Percentiles rank a stretch among this genome's conserved stretches.
Conservation (phyloP, 2,329 filamentous ascomycete species). For the Thielaviopsis populi region DNA sequence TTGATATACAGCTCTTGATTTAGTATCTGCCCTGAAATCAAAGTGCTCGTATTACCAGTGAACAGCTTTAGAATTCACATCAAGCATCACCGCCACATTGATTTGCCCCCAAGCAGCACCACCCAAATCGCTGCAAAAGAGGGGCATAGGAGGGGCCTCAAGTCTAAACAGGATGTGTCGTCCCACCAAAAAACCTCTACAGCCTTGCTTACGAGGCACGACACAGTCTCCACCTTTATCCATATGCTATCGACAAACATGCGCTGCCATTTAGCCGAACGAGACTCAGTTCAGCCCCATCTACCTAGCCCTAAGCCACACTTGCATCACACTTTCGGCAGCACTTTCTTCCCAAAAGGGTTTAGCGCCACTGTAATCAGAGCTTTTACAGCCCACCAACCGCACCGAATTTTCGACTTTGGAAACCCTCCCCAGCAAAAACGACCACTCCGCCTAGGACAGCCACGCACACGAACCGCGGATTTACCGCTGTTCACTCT, state of each 20-base stretch:
- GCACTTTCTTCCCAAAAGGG: background rate
- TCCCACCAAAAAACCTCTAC: background rate
- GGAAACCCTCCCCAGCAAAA: slow-evolving; percentile 12
- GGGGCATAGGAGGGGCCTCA: slow-evolving; percentile 8
- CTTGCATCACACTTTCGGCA: slow-evolving; percentile 10
- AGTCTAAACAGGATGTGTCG: background rate
- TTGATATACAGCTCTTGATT: background rate
- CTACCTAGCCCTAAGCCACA: slow-evolving; percentile 14
- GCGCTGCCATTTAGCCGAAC: background rate
- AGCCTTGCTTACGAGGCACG: slow-evolving; percentile 2
- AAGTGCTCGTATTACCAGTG: background rate
- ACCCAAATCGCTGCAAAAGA: background rate
- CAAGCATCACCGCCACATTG: background rate
- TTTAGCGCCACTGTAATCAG: slow-evolving; percentile 3
- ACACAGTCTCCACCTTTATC: background rate
- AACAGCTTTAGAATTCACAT: background rate
- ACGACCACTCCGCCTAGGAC: slow-evolving; percentile 2
- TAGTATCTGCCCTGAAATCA: background rate
- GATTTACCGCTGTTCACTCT: slow-evolving; percentile 13
- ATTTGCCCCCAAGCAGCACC: background rate
- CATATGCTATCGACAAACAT: background rate
- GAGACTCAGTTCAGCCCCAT: slow-evolving; percentile 2
- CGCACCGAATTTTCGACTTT: slow-evolving; percentile 10
- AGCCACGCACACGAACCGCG: slow-evolving; percentile 16
- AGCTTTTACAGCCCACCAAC: slow-evolving; percentile 6